Conservation (phyloP, 225 moss, liverwort and hornwort species). For the Polytrichum commune region DNA sequence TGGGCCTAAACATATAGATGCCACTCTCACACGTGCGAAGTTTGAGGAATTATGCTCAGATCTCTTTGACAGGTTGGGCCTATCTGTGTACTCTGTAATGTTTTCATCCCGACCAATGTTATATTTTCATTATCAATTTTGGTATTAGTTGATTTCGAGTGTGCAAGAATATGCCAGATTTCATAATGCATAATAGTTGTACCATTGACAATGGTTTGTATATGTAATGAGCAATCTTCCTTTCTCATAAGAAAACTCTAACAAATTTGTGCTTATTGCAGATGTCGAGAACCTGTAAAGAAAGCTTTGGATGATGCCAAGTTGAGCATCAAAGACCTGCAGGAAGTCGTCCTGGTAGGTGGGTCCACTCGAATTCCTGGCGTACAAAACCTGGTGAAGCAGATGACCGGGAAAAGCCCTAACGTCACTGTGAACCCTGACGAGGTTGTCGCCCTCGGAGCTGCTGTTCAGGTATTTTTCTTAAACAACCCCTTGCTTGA, state of each 20-base stretch:
- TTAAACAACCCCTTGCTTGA: too few relatives aligned
- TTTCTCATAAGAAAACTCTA: background rate
- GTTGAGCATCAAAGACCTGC: constrained; percentile 70
- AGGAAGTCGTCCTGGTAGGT: constrained; percentile 90
- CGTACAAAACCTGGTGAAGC: constrained; percentile 75
- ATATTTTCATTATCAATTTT: background rate
- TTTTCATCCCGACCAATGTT: background rate
- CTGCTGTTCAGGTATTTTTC: constrained; percentile 69
- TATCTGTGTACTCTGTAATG: background rate
- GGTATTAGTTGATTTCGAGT: background rate
- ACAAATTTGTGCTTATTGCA: constrained; percentile 11
- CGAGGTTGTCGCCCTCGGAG: constrained; percentile 92
- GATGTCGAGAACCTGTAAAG: constrained; percentile 56
- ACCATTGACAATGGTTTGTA: background rate
- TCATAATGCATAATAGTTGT: background rate
- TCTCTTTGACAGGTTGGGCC: constrained; percentile 74
- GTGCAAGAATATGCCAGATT: background rate
- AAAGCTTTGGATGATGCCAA: constrained; percentile 78
- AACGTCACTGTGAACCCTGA: constrained; percentile 89
- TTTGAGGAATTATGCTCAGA: constrained; percentile 96
- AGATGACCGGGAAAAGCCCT: constrained; percentile 72
- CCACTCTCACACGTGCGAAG: constrained; percentile 70
- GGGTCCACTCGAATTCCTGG: constrained; percentile 94
- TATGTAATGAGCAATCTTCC: background rate
- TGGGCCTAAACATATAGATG: constrained; percentile 89